Conservation (phyloP, 2,329 filamentous ascomycete genomes). For the Exophiala bonariae region DNA sequence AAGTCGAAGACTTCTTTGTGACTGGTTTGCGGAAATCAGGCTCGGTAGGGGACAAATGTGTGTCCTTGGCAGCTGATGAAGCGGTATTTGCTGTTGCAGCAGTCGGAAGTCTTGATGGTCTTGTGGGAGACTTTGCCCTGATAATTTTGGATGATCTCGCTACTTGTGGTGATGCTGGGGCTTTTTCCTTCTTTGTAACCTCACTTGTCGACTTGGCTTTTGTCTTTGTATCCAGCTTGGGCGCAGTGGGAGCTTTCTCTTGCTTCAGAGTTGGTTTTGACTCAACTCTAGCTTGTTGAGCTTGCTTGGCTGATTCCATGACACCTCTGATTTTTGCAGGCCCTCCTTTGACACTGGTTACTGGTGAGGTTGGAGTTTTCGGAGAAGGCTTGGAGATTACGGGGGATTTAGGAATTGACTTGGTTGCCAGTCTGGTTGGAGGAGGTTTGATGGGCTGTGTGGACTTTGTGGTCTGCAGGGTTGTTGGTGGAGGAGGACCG, state of each 20-base stretch:
- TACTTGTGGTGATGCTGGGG: constrained; percentile 22
- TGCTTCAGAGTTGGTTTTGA: constrained; percentile 9
- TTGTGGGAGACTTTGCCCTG: constrained; percentile 41
- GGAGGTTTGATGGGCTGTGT: constrained; percentile 20
- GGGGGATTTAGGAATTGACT: constrained; percentile 16
- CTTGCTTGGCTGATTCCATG: constrained; percentile 30
- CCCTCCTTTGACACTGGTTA: constrained; percentile 22
- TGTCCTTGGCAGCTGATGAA: constrained; percentile 38
- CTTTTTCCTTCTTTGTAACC: constrained; percentile 19
- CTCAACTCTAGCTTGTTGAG: constrained; percentile 29
- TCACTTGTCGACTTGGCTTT: constrained; percentile 4
- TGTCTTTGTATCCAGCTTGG: constrained; percentile 11
- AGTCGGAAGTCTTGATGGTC: constrained; percentile 40
- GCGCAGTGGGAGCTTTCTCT: constrained; percentile 25
- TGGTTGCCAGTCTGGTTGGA: constrained; percentile 19
- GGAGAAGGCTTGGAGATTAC: constrained; percentile 19
- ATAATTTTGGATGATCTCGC: constrained; percentile 27
- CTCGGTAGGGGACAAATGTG: constrained; percentile 15
- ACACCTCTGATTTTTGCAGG: constrained; percentile 30
- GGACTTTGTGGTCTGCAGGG: constrained; percentile 17
- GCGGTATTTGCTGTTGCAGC: constrained; percentile 43
- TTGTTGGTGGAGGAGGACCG: constrained; percentile 16
- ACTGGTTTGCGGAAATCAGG: constrained; percentile 18
- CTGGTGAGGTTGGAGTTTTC: constrained; percentile 18
- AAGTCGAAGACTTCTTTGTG: constrained; percentile 27